Evolutionary conservation across 169 alveolate species (phyloP), one percentile per base, ranked within the genome.

Genomic region (Plasmodium falciparum): DNA sequence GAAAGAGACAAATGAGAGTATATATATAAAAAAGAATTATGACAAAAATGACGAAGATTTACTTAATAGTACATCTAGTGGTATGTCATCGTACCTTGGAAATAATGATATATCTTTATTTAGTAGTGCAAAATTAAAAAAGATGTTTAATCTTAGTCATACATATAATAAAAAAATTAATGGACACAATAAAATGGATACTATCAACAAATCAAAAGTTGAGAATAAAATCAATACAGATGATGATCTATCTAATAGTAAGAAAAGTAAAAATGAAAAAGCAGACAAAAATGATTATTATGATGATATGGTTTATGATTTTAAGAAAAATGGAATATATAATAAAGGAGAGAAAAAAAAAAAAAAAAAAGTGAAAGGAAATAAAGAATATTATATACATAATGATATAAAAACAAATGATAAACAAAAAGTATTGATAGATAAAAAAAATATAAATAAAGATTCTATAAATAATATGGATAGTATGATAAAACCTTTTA

Each of bases 21-120:
- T 39, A 59, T 1, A 26, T 9, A 54, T 61, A 39, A 61, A 61
- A 15, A 17, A 61, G 7, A 61, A n/a, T 12, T 61, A 6, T 20
- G 17, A 24, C 24, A 39, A 6, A 6, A 61, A 15, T 61, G 12
- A 24, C 4, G 43, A 17, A 54, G 22, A 59, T n/a, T 26, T 63
- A n/a, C 67, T 24, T 20, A 15, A 61, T 61, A 61, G 26, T 61
- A 15, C 9, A 20, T 29, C 56, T 29, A 80, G 90, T 24, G 74
- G 67, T 5, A 67, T 67, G 71, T 80, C 90, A 7, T 80, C 90
- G 1, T 80, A 80, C 33, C 33, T 80, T 49, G 90, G 73, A 6
- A 80, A 80, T 39, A 61, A 80, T 52, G 90, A 80, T 12, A 59
- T 80, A 54, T 80, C 90, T 29, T 63, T 80, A 5, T 80, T 80